Conservation (phyloP, 306 rosid genomes). For the Coriaria nepalensis region DNA sequence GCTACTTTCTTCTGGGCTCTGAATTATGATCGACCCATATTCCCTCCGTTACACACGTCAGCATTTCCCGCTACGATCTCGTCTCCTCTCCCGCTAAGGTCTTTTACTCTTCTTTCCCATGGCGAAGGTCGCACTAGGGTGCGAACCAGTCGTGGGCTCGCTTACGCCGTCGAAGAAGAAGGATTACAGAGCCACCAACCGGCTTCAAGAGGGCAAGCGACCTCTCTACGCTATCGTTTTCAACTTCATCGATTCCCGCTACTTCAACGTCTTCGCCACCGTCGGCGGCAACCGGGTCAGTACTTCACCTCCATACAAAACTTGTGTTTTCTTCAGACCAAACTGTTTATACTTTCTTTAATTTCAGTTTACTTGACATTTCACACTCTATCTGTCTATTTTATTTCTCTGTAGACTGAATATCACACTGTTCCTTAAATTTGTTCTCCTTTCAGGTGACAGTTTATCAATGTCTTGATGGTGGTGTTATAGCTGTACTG, state of each 20-base stretch:
- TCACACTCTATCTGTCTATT: neutral
- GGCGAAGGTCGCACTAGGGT: slow-evolving; percentile 55
- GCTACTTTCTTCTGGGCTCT: too few species aligned
- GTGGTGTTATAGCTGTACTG: slow-evolving; percentile 75
- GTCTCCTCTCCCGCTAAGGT: too few species aligned
- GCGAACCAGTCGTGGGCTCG: slow-evolving; percentile 69
- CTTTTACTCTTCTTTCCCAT: slow-evolving; percentile 4
- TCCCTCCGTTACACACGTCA: too few species aligned
- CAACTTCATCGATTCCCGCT: slow-evolving; percentile 80
- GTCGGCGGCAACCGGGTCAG: slow-evolving; percentile 85
- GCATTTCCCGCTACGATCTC: too few species aligned
- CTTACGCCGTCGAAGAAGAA: slow-evolving; percentile 37
- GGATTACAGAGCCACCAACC: slow-evolving; percentile 75
- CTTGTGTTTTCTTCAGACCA: neutral
- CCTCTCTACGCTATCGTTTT: slow-evolving; percentile 82
- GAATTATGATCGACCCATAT: too few species aligned
- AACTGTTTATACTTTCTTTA: neutral
- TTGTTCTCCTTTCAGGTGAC: slow-evolving; percentile 40
- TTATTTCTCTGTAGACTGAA: neutral
- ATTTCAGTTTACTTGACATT: neutral
- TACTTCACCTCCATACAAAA: neutral
- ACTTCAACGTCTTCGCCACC: slow-evolving; percentile 75
- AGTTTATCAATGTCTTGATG: slow-evolving; percentile 63
- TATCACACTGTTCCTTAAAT: slow-evolving; percentile 3
- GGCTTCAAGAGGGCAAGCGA: slow-evolving; percentile 87